Conservation (phyloP, 345 rosid genomes). For the Hibiscus syriacus region DNA sequence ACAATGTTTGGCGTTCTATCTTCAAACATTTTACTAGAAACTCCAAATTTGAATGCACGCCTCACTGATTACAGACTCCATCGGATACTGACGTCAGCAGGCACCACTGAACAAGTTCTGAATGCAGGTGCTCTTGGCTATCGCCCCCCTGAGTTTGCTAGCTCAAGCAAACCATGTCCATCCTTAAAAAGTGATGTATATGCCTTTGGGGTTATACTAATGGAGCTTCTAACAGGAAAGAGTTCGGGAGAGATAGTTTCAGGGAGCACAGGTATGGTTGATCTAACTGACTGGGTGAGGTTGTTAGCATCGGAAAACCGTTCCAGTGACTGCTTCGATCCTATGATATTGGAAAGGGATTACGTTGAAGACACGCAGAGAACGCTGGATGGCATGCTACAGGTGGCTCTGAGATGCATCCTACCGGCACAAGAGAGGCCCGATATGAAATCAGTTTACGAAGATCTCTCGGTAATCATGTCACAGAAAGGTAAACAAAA, state of each 20-base stretch:
- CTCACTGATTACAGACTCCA: conserved; percentile 87
- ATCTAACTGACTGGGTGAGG: conserved; percentile 79
- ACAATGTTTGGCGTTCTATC: conserved; percentile 56
- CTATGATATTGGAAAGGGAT: conserved; percentile 22
- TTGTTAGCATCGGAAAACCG: conserved; percentile 48
- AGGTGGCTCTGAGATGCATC: conserved; percentile 63
- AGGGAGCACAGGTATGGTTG: conserved; percentile 53
- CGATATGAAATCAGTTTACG: conserved; percentile 56
- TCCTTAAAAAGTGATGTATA: conserved; percentile 85
- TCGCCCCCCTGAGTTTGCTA: conserved; percentile 81
- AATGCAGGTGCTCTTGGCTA: conserved; percentile 88
- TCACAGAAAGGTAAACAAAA: conserved; percentile 15
- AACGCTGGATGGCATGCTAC: conserved; percentile 41
- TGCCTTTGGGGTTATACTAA: conserved; percentile 68
- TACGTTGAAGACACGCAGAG: conserved; percentile 19
- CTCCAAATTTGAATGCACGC: conserved; percentile 40
- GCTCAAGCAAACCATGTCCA: conserved; percentile 76
- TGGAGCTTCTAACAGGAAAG: conserved; percentile 73
- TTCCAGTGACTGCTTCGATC: conserved; percentile 57
- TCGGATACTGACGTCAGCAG: conserved; percentile 64
- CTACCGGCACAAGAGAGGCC: conserved; percentile 78
- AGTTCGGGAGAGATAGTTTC: conserved; percentile 60
- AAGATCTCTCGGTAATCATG: conserved; percentile 40
- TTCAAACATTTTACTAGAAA: conserved; percentile 65
- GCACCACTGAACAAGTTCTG: conserved; percentile 82